Evolutionary conservation across 2,329 filamentous ascomycete species (phyloP), one percentile per base, ranked within the genome.

Genomic region (Cadophora luteo-olivacea): DNA sequence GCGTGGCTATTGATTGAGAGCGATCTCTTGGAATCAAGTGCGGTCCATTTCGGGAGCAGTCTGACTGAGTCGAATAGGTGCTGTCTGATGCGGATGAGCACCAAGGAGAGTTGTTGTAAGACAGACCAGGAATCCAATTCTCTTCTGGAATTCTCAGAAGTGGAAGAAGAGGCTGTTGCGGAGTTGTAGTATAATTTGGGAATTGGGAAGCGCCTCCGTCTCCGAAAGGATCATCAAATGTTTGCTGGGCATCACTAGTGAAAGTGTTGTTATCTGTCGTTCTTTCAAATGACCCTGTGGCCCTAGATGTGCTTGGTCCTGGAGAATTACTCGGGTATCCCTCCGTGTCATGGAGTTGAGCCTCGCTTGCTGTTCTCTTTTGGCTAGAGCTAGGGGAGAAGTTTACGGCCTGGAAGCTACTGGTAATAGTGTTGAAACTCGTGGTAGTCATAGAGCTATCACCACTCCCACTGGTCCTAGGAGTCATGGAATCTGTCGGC

Each of bases 81-180:
- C 76, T 78, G 49, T 75, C 74, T 64, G 75, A 77, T 55, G 75
- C 75, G 4, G 76, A 77, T 25, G 76, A 77, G 65, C 75, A 76
- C 73, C 73, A 77, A 19, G 75, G 75, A 9, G 76, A 77, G 54
- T 72, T 75, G 25, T 75, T 73, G 54, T 76, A 75, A 16, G 74
- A 72, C 8, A 76, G 62, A 16, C 71, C 68, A n/a, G 76, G 72
- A n/a, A 72, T 71, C 64, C 68, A 75, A 48, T 68, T 63, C 29
- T 77, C 75, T 60, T 77, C 75, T 3, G 76, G 75, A 25, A 78
- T 77, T 19, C 69, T 71, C 22, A 78, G 55, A 51, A 75, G 69
- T 52, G 75, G 75, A 12, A 77, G 69, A 58, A 75, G 69, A 61
- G 74, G 75, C 16, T 77, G 68, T 22, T 70, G 68, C 12, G 67